Conservation (phyloP, 345 rosid species). For the Ceriops zippeliana region DNA sequence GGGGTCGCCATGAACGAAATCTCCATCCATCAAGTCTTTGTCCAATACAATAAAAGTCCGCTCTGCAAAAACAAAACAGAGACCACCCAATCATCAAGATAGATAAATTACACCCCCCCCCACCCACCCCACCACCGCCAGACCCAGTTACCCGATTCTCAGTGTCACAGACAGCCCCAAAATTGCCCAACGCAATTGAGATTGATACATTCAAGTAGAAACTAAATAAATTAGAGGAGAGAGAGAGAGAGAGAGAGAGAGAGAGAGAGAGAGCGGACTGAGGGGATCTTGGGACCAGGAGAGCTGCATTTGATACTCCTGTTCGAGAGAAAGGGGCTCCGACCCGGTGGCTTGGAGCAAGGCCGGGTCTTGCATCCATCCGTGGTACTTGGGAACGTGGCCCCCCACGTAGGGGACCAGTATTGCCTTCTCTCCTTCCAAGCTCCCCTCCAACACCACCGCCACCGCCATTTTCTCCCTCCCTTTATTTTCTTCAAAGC, state of each 20-base stretch:
- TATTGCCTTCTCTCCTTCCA: slow-evolving; percentile 69
- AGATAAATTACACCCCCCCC: no score
- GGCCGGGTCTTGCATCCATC: slow-evolving; percentile 83
- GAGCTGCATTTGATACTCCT: slow-evolving; percentile 78
- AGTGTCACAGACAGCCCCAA: neutral
- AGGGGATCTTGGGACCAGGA: slow-evolving; percentile 90
- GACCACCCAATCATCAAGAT: no score
- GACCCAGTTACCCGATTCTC: no score
- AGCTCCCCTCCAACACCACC: slow-evolving; percentile 39
- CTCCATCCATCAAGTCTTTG: slow-evolving; percentile 55
- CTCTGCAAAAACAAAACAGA: slow-evolving; percentile 46
- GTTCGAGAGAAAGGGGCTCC: slow-evolving; percentile 76
- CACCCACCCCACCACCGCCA: no score
- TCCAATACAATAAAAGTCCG: slow-evolving; percentile 83
- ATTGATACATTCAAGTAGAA: neutral
- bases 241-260: slow-evolving; percentile 7
- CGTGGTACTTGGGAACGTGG: slow-evolving; percentile 77
- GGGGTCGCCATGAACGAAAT: slow-evolving; percentile 57
- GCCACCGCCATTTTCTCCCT: slow-evolving; percentile 9
- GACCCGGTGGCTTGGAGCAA: slow-evolving; percentile 88
- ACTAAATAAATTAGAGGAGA: neutral
- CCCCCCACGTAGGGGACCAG: slow-evolving; percentile 76
- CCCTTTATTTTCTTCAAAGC: no score
- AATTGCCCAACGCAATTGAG: slow-evolving; percentile 11
- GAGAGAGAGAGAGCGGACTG: slow-evolving; percentile 37